Conservation (phyloP, 306 rosid species). For the Malus asiatica region DNA sequence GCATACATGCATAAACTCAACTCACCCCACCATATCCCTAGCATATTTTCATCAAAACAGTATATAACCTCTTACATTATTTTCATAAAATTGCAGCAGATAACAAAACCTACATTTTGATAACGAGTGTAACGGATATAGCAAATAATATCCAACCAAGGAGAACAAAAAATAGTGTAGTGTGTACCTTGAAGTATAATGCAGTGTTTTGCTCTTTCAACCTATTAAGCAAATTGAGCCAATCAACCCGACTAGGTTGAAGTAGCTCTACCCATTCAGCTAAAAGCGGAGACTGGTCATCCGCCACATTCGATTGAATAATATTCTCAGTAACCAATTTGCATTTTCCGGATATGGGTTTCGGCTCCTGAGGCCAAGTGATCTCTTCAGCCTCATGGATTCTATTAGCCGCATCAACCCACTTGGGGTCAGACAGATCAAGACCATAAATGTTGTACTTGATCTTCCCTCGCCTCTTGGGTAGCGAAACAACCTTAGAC, state of each 20-base stretch:
- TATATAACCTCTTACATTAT: neutral
- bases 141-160: neutral
- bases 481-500: constrained; percentile 49
- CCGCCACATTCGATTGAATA: constrained; percentile 37
- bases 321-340: constrained; percentile 53
- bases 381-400: constrained; percentile 55
- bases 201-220: constrained; percentile 45
- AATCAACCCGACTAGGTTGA: constrained; percentile 66
- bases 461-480: constrained; percentile 74
- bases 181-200: constrained; percentile 60
- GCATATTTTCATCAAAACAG: neutral
- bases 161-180: neutral
- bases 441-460: constrained; percentile 76
- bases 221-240: constrained; percentile 60
- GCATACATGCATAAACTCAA: neutral
- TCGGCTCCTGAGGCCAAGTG: constrained; percentile 63
- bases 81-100: neutral
- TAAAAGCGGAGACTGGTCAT: constrained; percentile 45
- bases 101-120: neutral
- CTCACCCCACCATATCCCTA: neutral
- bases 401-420: constrained; percentile 70
- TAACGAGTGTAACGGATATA: neutral
- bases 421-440: constrained; percentile 72
- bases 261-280: constrained; percentile 76
- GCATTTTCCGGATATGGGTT: constrained; percentile 61